Evolutionary conservation across 2,329 filamentous ascomycete species (phyloP), one percentile per base, ranked within the genome.

Genomic region (Botrytis sinoallii): DNA sequence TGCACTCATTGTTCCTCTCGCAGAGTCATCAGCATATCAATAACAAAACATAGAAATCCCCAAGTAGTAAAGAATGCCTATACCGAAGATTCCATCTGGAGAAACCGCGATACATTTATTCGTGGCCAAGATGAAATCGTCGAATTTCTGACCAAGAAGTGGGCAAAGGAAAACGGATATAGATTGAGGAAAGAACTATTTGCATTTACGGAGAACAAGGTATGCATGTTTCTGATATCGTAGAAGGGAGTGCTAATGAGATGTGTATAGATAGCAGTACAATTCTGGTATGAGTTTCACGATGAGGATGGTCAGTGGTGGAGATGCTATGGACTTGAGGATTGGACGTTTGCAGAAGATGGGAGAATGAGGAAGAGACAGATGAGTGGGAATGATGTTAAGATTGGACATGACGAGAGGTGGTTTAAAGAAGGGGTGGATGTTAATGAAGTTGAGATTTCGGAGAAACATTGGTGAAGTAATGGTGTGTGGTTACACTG

Each of bases 111-210:
- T 76, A 84, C 82, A 1, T 97, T 97, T 81, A 80, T 97, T 65
- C 83, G 83, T 18, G 93, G 93, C 1, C 90, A 89, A 1, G 87
- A 89, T 10, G 88, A 86, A 29, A 94, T 97, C 75, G 84, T 90
- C 68, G 83, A 83, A 2, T 93, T 95, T 77, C 80, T 97, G 70
- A 87, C 86, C 0, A 84, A 88, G 63, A 97, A 97, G 80, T 97
- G 93, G 93, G 83, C 86, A 61, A 88, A 85, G 32, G 94, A 97
- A 81, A 84, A 88, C 61, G 89, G 86, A 25, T 97, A 97, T 79
- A 86, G 87, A 0, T 85, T 97, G 72, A 88, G 93, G 71, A 97
- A 97, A 82, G 94, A 97, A 81, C 84, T 97, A 1, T 97, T 97
- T 82, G 86, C 92, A 1, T 96, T 94, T 79, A 86, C 84, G 0